Evolutionary conservation across 2,329 filamentous ascomycete species (phyloP).

Genomic region (Simplicillium sp.): DNA sequence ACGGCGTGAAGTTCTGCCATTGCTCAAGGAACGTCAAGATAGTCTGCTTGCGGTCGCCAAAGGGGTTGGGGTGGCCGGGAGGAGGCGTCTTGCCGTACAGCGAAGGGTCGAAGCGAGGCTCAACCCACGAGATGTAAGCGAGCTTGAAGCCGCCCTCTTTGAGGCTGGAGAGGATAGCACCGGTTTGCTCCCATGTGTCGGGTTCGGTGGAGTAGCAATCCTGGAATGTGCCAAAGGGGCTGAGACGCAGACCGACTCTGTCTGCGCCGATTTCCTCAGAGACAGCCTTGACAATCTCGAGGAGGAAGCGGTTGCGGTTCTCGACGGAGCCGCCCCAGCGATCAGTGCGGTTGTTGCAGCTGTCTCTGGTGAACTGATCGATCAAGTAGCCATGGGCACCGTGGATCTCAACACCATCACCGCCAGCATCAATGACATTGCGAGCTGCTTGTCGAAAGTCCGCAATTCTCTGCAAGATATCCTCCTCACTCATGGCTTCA

Average conservation of each 20-base stretch:
- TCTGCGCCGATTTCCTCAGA: conserved; percentile 36
- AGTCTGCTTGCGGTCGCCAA: conserved; percentile 1
- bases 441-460: conserved; percentile 41
- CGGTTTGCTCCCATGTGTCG: conserved; percentile 18
- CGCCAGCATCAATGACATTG: conserved; percentile 52
- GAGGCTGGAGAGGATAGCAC: conserved; percentile 15
- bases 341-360: conserved; percentile 42
- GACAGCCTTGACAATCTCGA: conserved; percentile 36
- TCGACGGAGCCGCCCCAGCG: conserved; percentile 44
- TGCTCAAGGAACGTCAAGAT: conserved; percentile 19
- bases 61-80: conserved; percentile 4
- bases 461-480: conserved; percentile 50
- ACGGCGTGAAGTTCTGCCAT: conserved; percentile 21
- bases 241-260: conserved; percentile 42
- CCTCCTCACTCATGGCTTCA: conserved; percentile 49
- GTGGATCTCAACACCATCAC: conserved; percentile 58
- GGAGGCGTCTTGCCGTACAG: conserved; percentile 17
- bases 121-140: conserved; percentile 26
- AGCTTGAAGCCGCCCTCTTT: conserved; percentile 15
- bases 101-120: conserved; percentile 25
- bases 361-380: conserved; percentile 51
- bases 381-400: conserved; percentile 52
- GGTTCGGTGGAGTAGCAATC: conserved; percentile 13
- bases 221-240: conserved; percentile 34
- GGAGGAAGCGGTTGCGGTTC: conserved; percentile 39